phyloP scores from a whole-genome alignment of 768 basidiomycete species.

The Rubroboletus pulcherrimus region DNA sequence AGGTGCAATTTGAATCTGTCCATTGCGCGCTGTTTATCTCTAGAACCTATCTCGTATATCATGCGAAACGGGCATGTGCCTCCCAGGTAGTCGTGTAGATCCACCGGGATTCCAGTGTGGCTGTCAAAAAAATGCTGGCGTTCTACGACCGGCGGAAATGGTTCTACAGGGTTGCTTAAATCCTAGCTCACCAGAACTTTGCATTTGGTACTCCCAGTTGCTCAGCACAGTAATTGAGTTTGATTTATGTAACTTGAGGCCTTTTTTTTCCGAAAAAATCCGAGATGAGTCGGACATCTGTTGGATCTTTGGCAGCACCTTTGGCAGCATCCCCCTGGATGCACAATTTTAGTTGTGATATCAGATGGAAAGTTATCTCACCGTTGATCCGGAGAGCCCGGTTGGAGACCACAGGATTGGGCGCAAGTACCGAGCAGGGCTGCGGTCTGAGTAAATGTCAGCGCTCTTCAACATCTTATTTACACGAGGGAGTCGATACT shows the following conservation, averaged over 20 bases:
- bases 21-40: conserved; percentile 18
- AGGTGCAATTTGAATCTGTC: conserved; percentile 22
- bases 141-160: conserved; percentile 3
- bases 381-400: conserved; percentile 3
- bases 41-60: conserved; percentile 3
- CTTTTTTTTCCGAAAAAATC: neutral
- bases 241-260: neutral
- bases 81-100: neutral
- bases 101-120: neutral
- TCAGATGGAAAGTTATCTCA: conserved; percentile 5
- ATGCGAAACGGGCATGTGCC: conserved; percentile 3
- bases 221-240: neutral
- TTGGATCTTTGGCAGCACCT: neutral
- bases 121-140: neutral
- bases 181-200: conserved; percentile 12
- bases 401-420: conserved; percentile 3
- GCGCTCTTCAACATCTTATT: conserved; percentile 1
- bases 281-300: neutral
- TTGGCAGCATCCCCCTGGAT: neutral
- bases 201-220: neutral
- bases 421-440: conserved; percentile 6
- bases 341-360: conserved; percentile 26
- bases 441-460: conserved; percentile 12
- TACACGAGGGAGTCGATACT: conserved; percentile 10
- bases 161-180: conserved; percentile 4